phyloP scores from a whole-genome alignment of 2,329 filamentous ascomycete species.

The Harringtonia aguacate region DNA sequence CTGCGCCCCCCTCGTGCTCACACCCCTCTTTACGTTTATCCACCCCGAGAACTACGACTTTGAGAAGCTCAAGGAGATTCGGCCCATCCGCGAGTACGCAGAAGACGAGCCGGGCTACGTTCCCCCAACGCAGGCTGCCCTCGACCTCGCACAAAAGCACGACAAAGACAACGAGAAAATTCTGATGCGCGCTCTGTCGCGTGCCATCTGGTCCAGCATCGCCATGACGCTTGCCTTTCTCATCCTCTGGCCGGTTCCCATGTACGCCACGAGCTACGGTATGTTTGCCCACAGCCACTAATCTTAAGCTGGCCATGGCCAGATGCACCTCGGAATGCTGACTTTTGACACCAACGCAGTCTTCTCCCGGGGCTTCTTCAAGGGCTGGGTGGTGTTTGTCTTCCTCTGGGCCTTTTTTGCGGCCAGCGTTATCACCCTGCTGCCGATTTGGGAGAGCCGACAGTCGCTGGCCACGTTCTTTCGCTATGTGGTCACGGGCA shows the following conservation, averaged over 20 bases:
- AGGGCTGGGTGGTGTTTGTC: background rate
- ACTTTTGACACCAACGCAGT: too few species aligned
- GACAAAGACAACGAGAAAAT: too few species aligned
- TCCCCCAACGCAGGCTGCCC: background rate
- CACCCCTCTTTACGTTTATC: slow-evolving; percentile 62
- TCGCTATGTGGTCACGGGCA: too few species aligned
- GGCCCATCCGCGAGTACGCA: slow-evolving; percentile 66
- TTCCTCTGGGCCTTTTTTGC: slow-evolving; percentile 1
- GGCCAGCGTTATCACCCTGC: background rate
- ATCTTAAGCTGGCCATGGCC: too few species aligned
- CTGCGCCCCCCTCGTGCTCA: slow-evolving; percentile 66
- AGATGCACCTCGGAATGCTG: too few species aligned
- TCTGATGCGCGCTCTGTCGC: background rate
- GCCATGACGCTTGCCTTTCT: too few species aligned
- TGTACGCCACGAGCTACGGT: slow-evolving; percentile 3
- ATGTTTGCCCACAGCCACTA: too few species aligned
- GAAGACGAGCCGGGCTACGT: slow-evolving; percentile 46
- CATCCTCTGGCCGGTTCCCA: slow-evolving; percentile 1
- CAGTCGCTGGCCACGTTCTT: too few species aligned
- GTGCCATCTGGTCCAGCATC: too few species aligned
- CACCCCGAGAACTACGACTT: slow-evolving; percentile 74
- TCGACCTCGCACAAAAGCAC: background rate
- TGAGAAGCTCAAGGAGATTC: slow-evolving; percentile 66
- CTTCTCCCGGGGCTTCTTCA: background rate
- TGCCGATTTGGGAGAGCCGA: background rate